Evolutionary conservation across 164 flowering plant species (phyloP).

Genomic region (Euptelea pleiosperma): DNA sequence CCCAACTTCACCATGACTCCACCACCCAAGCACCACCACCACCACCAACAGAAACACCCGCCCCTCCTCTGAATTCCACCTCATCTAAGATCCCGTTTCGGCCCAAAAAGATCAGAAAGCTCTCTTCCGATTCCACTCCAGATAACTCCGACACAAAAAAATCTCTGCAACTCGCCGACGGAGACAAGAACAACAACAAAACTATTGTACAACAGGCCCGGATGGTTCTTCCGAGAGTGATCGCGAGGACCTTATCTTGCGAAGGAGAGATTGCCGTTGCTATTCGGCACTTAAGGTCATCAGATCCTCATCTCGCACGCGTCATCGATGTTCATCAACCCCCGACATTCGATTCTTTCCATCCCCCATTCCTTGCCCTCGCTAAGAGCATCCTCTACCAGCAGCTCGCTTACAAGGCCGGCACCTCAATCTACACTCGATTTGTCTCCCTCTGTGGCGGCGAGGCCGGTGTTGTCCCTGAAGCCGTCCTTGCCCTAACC

Average conservation of each 20-base stretch:
- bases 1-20: conserved; percentile 10
- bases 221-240: conserved; percentile 9
- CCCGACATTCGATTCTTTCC: conserved; percentile 65
- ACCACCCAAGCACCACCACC: conserved; percentile 10
- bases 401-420: conserved; percentile 93
- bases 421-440: conserved; percentile 78
- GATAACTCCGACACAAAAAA: background rate
- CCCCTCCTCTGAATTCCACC: conserved; percentile 29
- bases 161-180: background rate
- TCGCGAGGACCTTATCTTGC: conserved; percentile 41
- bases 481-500: conserved; percentile 52
- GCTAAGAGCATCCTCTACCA: conserved; percentile 82
- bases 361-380: conserved; percentile 76
- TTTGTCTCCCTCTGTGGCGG: conserved; percentile 85
- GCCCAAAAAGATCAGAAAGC: conserved; percentile 70
- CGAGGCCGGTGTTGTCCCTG: conserved; percentile 62
- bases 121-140: conserved; percentile 35
- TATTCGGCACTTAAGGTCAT: conserved; percentile 53
- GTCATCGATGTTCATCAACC: conserved; percentile 62
- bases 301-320: conserved; percentile 59
- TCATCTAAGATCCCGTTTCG: conserved; percentile 73
- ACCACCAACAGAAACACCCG: conserved; percentile 10
- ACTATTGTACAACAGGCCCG: no score
- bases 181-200: conserved; percentile 1
- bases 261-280: conserved; percentile 67